phyloP scores from a whole-genome alignment of 441 rosid species.

The Pelargonium cotyledonis region DNA sequence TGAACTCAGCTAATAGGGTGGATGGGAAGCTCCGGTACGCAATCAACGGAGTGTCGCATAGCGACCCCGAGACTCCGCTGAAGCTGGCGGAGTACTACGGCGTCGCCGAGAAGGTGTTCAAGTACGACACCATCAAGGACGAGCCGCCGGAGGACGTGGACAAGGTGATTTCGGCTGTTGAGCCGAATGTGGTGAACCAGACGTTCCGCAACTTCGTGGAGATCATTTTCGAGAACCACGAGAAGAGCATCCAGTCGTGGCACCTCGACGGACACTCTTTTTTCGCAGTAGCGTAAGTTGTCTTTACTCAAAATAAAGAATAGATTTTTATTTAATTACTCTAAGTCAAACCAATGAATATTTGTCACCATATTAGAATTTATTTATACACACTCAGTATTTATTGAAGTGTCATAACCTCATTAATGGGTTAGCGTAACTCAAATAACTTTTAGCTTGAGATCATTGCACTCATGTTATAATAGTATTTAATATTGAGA shows the following conservation, averaged over 20 bases:
- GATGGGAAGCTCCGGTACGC: slow-evolving; percentile 87
- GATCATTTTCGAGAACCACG: slow-evolving; percentile 68
- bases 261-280: slow-evolving; percentile 84
- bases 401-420: too few relatives aligned
- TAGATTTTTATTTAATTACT: not conserved
- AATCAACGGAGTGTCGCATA: slow-evolving; percentile 67
- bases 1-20: slow-evolving; percentile 64
- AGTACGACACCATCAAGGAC: not conserved
- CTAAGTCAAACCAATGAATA: not conserved
- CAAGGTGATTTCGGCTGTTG: not conserved
- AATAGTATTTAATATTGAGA: not conserved
- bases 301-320: not conserved
- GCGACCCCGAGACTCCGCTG: slow-evolving; percentile 69
- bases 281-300: slow-evolving; percentile 82
- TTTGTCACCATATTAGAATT: too few relatives aligned
- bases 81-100: slow-evolving; percentile 82
- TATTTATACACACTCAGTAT: too few relatives aligned
- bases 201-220: slow-evolving; percentile 38
- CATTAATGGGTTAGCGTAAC: too few relatives aligned
- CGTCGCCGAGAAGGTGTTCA: slow-evolving; percentile 22
- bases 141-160: not conserved
- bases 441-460: too few relatives aligned
- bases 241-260: slow-evolving; percentile 68
- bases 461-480: not conserved
- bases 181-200: not conserved